Evolutionary conservation across 345 rosid species (phyloP).

Genomic region (Psidium guajava): DNA sequence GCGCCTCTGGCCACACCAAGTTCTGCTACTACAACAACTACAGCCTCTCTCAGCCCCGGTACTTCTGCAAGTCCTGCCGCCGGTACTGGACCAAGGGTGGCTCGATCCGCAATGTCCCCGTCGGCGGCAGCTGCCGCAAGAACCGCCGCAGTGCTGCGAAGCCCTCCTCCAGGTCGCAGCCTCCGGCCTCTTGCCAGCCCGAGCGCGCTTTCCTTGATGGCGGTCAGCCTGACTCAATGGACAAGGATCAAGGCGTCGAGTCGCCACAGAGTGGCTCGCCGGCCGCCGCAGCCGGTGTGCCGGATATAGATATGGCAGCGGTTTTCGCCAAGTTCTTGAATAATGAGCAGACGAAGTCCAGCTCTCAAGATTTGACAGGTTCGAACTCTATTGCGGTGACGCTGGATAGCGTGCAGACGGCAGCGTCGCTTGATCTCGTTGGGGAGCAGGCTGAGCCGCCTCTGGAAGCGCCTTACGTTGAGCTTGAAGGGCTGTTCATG

Average conservation of each 20-base stretch:
- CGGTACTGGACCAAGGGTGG: constrained; percentile 95
- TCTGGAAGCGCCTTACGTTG: neutral
- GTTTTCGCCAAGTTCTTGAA: constrained; percentile 67
- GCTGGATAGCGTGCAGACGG: neutral
- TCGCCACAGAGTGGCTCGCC: constrained; percentile 2
- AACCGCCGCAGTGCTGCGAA: constrained; percentile 40
- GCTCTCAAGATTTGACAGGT: neutral
- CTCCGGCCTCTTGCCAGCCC: neutral
- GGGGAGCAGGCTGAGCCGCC: neutral
- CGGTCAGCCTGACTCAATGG: neutral
- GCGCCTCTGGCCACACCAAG: constrained; percentile 79
- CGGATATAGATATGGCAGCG: constrained; percentile 58
- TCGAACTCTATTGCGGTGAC: neutral
- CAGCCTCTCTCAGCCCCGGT: constrained; percentile 84
- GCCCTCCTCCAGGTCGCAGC: neutral
- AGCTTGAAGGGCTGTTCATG: neutral
- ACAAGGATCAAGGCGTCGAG: neutral
- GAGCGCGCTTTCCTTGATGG: neutral
- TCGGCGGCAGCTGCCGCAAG: constrained; percentile 82
- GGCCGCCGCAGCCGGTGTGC: neutral
- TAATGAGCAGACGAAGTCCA: neutral
- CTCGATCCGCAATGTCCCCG: constrained; percentile 69
- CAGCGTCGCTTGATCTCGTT: neutral
- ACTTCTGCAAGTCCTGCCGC: constrained; percentile 74
- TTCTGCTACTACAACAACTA: constrained; percentile 93